A percentile compares a stretch with the other conserved stretches of the same genome.
Conservation (phyloP, 2,329 filamentous ascomycete species). For the Pseudogymnoascus sp. region DNA sequence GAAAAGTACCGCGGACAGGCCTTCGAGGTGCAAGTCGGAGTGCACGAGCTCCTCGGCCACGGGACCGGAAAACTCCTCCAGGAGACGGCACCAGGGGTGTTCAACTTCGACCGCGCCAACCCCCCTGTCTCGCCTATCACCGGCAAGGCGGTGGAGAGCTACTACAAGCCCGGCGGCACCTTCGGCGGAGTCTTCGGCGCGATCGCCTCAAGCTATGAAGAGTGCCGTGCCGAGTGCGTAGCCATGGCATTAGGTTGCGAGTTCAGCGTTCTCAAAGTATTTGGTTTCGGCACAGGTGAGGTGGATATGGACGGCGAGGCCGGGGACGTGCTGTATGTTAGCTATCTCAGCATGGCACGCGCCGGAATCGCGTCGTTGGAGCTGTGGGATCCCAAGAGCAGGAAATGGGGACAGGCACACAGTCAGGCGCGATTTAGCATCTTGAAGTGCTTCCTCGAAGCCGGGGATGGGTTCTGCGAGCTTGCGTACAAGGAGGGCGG, state of each 20-base stretch:
- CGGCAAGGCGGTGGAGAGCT: constrained; percentile 68
- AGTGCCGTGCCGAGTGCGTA: constrained; percentile 89
- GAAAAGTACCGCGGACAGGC: constrained; percentile 76
- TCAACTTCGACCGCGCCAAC: constrained; percentile 80
- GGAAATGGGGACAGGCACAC: constrained; percentile 89
- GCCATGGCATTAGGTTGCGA: constrained; percentile 88
- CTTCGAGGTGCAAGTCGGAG: constrained; percentile 92
- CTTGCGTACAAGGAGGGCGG: constrained; percentile 61
- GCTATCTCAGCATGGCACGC: constrained; percentile 88
- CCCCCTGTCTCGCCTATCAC: constrained; percentile 76
- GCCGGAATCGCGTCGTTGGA: constrained; percentile 85
- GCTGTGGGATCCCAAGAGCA: constrained; percentile 85
- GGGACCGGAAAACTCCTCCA: constrained; percentile 91
- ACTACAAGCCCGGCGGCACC: constrained; percentile 92
- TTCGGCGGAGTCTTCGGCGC: constrained; percentile 90
- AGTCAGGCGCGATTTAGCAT: constrained; percentile 90
- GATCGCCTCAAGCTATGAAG: constrained; percentile 82
- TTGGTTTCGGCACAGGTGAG: constrained; percentile 77
- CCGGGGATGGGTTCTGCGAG: constrained; percentile 79
- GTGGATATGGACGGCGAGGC: constrained; percentile 67
- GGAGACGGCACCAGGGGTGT: constrained; percentile 73
- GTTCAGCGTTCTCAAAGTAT: constrained; percentile 81
- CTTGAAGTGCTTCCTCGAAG: constrained; percentile 74
- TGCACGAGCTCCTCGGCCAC: constrained; percentile 83
- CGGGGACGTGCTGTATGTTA: constrained; percentile 78